A percentile compares a stretch with the other conserved stretches of the same genome.
These are phyloP conservation scores for Triangularia setosa DNA, from an alignment of 2,329 filamentous ascomycete genomes.

Conservation along the genomic window DNA sequence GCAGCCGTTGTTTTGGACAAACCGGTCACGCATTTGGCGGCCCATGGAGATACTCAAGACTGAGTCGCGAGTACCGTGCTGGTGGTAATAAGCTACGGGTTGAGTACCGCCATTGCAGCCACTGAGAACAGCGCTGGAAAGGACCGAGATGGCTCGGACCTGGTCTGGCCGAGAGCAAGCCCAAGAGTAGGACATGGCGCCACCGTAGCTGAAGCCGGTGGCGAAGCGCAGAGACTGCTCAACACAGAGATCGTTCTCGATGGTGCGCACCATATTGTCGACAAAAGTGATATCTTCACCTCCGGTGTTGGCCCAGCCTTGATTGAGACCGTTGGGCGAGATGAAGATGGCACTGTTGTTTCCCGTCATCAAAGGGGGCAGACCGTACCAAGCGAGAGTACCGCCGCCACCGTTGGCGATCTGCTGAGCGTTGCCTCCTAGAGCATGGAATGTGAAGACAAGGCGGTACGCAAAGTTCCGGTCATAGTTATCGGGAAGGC, in stretches of 20 bases:
- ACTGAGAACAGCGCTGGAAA: constrained; percentile 8
- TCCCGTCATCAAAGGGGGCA: constrained; percentile 25
- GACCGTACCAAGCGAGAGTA: constrained; percentile 38
- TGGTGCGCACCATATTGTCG: constrained; percentile 35
- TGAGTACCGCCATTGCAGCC: constrained; percentile 17
- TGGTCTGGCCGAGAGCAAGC: constrained; percentile 38
- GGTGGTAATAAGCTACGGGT: constrained; percentile 17
- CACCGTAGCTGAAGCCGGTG: constrained; percentile 42
- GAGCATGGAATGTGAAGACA: constrained; percentile 41
- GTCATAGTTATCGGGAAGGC: constrained; percentile 37
- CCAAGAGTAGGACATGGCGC: constrained; percentile 38
- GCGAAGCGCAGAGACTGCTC: constrained; percentile 39
- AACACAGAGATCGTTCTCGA: constrained; percentile 40
- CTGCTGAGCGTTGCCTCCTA: constrained; percentile 36
- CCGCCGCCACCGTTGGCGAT: constrained; percentile 32
- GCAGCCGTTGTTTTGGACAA: constrained; percentile 18
- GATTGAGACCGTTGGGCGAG: constrained; percentile 38
- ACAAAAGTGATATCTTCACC: constrained; percentile 41
- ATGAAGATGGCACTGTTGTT: constrained; percentile 40
- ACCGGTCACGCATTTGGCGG: constrained; percentile 17
- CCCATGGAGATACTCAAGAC: constrained; percentile 12
- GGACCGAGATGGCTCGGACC: constrained; percentile 35
- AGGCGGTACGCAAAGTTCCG: constrained; percentile 36
- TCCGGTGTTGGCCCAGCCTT: constrained; percentile 41
- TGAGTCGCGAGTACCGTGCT: constrained; percentile 15